Conservation (phyloP, 345 rosid species). For the Alliaria petiolata region DNA sequence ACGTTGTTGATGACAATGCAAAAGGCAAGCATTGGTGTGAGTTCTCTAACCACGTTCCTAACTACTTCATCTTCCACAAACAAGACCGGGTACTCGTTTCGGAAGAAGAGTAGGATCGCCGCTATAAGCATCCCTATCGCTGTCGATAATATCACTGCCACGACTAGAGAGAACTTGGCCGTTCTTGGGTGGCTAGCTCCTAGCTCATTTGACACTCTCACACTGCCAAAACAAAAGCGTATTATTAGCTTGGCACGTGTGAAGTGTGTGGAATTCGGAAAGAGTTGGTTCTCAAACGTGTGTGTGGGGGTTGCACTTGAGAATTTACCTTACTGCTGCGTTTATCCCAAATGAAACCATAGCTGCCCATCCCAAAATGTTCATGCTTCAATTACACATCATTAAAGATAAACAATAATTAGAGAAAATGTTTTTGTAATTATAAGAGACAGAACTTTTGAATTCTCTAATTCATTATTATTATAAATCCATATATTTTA, state of each 20-base stretch:
- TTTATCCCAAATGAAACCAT: slow-evolving; percentile 76
- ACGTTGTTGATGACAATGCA: slow-evolving; percentile 68
- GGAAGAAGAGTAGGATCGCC: slow-evolving; percentile 34
- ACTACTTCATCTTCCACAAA: slow-evolving; percentile 61
- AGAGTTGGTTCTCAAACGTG: neutral
- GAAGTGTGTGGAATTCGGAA: neutral
- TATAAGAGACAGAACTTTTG: neutral
- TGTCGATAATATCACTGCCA: slow-evolving; percentile 54
- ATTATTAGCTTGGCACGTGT: neutral
- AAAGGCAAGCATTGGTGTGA: slow-evolving; percentile 67
- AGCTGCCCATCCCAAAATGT: slow-evolving; percentile 83
- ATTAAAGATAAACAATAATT: neutral
- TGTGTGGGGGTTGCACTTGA: neutral
- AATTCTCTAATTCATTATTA: neutral
- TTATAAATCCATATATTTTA: neutral
- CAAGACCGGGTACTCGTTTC: slow-evolving; percentile 49
- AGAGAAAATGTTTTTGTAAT: neutral
- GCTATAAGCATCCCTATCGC: slow-evolving; percentile 47
- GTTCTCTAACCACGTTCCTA: slow-evolving; percentile 42
- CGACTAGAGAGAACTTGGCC: slow-evolving; percentile 62
- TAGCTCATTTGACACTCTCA: slow-evolving; percentile 82
- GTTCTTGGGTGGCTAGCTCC: slow-evolving; percentile 80
- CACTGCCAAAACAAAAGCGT: slow-evolving; percentile 39
- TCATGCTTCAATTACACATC: slow-evolving; percentile 39
- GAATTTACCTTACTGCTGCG: slow-evolving; percentile 70